A percentile compares a stretch with the other conserved stretches of the same genome.
phyloP scores from a whole-genome alignment of 192 early-diverging fungal genomes.

The Polychytrium aggregatum region DNA sequence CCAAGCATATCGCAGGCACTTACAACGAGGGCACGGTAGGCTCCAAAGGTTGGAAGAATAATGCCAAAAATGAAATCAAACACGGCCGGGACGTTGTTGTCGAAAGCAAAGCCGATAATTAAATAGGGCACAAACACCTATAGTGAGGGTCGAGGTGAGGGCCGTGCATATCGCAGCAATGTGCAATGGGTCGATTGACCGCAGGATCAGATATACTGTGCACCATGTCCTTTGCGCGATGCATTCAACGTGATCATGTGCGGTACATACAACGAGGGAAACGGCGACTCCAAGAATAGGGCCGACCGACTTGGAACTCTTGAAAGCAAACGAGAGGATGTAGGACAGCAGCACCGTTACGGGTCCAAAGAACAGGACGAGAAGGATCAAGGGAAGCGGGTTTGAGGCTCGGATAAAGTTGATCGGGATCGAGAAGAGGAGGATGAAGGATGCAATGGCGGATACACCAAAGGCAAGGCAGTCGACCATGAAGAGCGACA shows the following conservation, averaged over 20 bases:
- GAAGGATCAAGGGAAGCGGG: constrained; percentile 11
- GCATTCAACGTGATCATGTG: constrained; percentile 29
- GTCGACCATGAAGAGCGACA: constrained; percentile 21
- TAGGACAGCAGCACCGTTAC: constrained; percentile 22
- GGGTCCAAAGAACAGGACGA: constrained; percentile 4
- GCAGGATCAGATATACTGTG: no score
- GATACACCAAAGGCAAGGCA: constrained; percentile 11
- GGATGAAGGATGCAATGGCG: constrained; percentile 9
- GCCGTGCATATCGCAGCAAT: no score
- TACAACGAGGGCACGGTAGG: not conserved
- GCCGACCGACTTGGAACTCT: constrained; percentile 18
- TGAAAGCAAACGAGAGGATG: constrained; percentile 22
- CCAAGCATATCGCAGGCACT: no score
- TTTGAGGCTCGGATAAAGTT: constrained; percentile 8
- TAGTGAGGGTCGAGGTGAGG: no score
- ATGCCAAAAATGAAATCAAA: not conserved
- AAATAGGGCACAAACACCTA: constrained; percentile 34
- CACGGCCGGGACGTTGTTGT: constrained; percentile 5
- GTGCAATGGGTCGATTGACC: no score
- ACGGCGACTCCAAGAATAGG: constrained; percentile 19
- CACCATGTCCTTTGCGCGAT: no score
- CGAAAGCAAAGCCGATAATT: constrained; percentile 24
- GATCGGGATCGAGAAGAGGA: constrained; percentile 14
- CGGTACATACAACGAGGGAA: constrained; percentile 26
- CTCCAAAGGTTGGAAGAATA: not conserved